Evolutionary conservation across 2,329 filamentous ascomycete genomes (phyloP).

Genomic region (Dothideomycetidae sp.): DNA sequence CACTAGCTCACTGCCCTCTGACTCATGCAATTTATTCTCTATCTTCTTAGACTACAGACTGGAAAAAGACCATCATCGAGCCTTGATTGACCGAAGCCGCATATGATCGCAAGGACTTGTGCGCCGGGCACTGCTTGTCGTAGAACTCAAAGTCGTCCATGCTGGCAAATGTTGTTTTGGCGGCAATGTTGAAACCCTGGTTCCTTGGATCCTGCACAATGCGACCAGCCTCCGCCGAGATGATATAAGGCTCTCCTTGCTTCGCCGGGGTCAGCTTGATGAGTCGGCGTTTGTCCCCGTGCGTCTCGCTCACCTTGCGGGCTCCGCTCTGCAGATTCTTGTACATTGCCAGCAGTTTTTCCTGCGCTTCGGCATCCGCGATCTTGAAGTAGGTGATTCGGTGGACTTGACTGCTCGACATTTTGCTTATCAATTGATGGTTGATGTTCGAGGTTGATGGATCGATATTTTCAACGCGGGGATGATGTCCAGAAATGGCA

Average conservation of each 20-base stretch:
- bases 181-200: constrained; percentile 51
- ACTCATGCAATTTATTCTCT: too few relatives aligned
- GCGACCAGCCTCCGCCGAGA: constrained; percentile 40
- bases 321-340: constrained; percentile 29
- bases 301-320: constrained; percentile 26
- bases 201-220: constrained; percentile 44
- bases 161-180: constrained; percentile 48
- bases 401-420: constrained; percentile 22
- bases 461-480: too few relatives aligned
- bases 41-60: constrained; percentile 5
- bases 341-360: constrained; percentile 32
- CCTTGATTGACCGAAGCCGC: constrained; percentile 7
- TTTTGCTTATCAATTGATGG: too few relatives aligned
- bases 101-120: constrained; percentile 31
- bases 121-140: constrained; percentile 45
- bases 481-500: too few relatives aligned
- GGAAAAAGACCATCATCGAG: constrained; percentile 6
- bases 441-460: too few relatives aligned
- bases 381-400: constrained; percentile 42
- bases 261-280: constrained; percentile 20
- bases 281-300: too few relatives aligned
- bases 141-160: constrained; percentile 58
- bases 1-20: too few relatives aligned
- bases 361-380: constrained; percentile 30
- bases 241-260: constrained; percentile 59